These are phyloP conservation scores for Suillus lakei DNA, from an alignment of 768 basidiomycete species.

Conservation along the genomic window DNA sequence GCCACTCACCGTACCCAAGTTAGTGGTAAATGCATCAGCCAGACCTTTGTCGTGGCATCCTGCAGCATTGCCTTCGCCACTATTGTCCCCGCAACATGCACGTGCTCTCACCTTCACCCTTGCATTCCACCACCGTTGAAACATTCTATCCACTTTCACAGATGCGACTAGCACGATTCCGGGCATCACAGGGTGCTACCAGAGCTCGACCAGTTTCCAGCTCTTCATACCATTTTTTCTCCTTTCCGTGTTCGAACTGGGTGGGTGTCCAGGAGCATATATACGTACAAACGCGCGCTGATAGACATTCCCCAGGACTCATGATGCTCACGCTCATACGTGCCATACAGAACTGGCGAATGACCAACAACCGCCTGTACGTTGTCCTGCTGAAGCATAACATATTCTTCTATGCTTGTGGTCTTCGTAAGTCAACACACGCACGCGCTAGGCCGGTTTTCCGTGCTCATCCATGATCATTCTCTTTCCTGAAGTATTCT, in stretches of 20 bases:
- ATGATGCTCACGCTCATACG: neutral
- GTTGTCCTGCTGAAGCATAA: neutral
- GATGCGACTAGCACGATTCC: neutral
- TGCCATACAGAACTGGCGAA: neutral
- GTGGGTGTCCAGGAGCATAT: neutral
- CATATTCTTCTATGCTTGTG: neutral
- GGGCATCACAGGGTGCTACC: constrained; percentile 4
- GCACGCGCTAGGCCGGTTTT: too few species aligned
- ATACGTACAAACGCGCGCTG: neutral
- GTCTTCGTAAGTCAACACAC: neutral
- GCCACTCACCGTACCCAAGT: neutral
- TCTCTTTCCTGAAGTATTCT: neutral
- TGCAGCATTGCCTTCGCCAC: neutral
- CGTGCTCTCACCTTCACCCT: too few species aligned
- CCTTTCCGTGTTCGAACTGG: neutral
- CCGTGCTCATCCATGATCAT: neutral
- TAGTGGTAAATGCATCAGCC: neutral
- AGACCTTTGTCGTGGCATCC: neutral
- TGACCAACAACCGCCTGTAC: neutral
- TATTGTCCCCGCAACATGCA: neutral
- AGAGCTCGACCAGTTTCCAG: neutral
- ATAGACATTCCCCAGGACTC: neutral
- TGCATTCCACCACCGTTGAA: neutral
- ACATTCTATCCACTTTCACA: neutral
- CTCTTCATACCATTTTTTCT: neutral